phyloP scores from a whole-genome alignment of 2,329 filamentous ascomycete genomes.

The Scytalidium sp. region DNA sequence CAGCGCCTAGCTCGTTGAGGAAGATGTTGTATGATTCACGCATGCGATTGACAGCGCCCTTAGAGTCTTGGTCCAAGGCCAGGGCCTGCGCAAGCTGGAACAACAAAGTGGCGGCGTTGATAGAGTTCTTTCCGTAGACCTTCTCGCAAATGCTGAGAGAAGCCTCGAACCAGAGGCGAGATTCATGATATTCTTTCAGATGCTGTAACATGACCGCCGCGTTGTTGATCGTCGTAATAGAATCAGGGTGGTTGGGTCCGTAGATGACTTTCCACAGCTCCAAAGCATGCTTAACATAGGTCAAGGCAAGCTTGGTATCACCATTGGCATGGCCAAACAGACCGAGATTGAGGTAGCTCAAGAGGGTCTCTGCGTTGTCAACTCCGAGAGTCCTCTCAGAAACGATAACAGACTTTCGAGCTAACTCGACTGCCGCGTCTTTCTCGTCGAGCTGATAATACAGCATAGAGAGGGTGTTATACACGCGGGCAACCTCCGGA shows the following conservation, averaged over 20 bases:
- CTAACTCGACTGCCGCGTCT: constrained; percentile 89
- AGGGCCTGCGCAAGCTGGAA: constrained; percentile 97
- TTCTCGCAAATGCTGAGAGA: constrained; percentile 86
- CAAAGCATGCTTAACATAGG: constrained; percentile 88
- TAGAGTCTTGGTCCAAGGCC: constrained; percentile 92
- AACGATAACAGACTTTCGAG: constrained; percentile 94
- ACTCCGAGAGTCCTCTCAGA: constrained; percentile 91
- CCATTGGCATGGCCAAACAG: constrained; percentile 91
- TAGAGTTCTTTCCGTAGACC: constrained; percentile 82
- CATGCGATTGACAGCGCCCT: constrained; percentile 89
- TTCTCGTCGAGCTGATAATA: constrained; percentile 99
- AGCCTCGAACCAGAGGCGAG: constrained; percentile 93
- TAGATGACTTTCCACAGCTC: constrained; percentile 98
- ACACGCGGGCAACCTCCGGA: constrained; percentile 91
- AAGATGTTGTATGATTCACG: constrained; percentile 97
- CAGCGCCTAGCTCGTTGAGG: constrained; percentile 76
- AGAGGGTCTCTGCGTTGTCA: constrained; percentile 88
- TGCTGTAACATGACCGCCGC: constrained; percentile 97
- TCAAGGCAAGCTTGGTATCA: constrained; percentile 83
- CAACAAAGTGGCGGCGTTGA: constrained; percentile 90
- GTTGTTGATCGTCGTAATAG: constrained; percentile 98
- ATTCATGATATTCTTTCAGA: constrained; percentile 91
- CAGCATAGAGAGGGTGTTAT: constrained; percentile 91
- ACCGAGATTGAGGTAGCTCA: constrained; percentile 94
- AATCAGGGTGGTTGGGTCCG: constrained; percentile 89